Evolutionary conservation across 169 alveolate species (phyloP), one percentile per base, ranked within the genome.

Genomic region (Blepharisma undulans): DNA sequence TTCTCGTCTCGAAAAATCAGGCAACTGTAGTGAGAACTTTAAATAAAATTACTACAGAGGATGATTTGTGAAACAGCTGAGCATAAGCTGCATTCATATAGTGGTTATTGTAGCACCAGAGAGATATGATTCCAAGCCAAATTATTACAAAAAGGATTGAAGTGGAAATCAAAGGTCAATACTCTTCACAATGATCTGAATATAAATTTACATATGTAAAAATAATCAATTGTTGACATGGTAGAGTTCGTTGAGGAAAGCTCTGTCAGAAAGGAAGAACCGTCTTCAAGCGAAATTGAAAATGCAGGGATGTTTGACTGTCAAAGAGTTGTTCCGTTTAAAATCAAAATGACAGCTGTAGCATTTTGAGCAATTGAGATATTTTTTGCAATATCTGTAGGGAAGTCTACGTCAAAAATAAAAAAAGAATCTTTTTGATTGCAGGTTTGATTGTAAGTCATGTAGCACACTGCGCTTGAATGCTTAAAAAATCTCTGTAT

Each of bases 31-130:
- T 82, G 33, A 82, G 76, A 14, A 59, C 30, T 30, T 82, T 82
- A 33, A 82, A 82, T 60, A 82, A 21, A 21, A 82, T n/a, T 3
- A 82, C 36, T n/a, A 59, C 30, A 18, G 89, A 32, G 33, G 89
- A 82, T 72, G 60, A 60, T 59, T 82, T 82, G 76, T 82, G 89
- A 12, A 82, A 82, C 6, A 48, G 76, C 76, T 82, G 76, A 12
- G 89, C 89, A 82, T 82, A 4, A 10, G 5, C 89, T 32, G 71
- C 36, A 72, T 82, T 82, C 34, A 5, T 36, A 22, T 22, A 22
- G 76, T 32, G 76, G 76, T 82, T 82, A 30, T 82, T 82, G 48
- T 82, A 59, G 48, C 33, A 25, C 89, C 89, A 82, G 12, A 34
- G 3, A 22, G 30, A 21, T 21, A 59, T 22, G 48, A 32, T 22